Conservation (phyloP, 208 protist genomes). For the Leishmania gerbilli region DNA sequence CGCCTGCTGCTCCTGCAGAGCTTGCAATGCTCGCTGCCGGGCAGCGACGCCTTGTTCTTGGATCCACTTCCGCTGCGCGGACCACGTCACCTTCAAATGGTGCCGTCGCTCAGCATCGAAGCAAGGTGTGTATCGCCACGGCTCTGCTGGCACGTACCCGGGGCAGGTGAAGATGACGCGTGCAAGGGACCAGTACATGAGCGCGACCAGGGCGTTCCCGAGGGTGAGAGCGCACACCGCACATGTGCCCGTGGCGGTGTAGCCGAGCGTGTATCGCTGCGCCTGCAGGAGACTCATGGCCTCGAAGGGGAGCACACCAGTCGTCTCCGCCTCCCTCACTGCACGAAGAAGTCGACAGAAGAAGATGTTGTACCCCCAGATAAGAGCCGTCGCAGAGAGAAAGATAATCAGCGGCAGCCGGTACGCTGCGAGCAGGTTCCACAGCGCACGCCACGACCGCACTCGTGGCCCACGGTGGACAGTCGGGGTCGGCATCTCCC, state of each 20-base stretch:
- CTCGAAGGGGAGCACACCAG: neutral
- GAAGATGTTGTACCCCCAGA: constrained; percentile 18
- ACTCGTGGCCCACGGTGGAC: constrained; percentile 4
- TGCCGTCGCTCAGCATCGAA: constrained; percentile 12
- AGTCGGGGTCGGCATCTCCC: constrained; percentile 21
- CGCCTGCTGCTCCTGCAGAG: neutral
- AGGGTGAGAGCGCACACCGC: constrained; percentile 1
- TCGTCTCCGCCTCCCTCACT: neutral
- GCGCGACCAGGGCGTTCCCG: constrained; percentile 7
- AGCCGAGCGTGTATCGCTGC: neutral
- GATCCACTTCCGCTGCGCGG: constrained; percentile 2
- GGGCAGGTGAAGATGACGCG: constrained; percentile 29
- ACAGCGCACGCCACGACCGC: constrained; percentile 1
- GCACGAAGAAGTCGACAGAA: constrained; percentile 1
- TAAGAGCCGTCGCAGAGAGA: constrained; percentile 9
- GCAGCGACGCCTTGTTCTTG: neutral
- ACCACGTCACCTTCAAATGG: constrained; percentile 4
- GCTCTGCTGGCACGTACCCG: constrained; percentile 32
- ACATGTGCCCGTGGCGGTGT: constrained; percentile 9
- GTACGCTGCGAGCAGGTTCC: constrained; percentile 21
- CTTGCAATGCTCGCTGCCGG: neutral
- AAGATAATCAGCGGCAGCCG: constrained; percentile 24
- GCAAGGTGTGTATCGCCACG: constrained; percentile 25
- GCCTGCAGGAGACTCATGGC: neutral
- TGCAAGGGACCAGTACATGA: constrained; percentile 22